A percentile compares a stretch with the other conserved stretches of the same genome.
Conservation (phyloP, 2,329 filamentous ascomycete species). For the Salinomyces thailandicus region DNA sequence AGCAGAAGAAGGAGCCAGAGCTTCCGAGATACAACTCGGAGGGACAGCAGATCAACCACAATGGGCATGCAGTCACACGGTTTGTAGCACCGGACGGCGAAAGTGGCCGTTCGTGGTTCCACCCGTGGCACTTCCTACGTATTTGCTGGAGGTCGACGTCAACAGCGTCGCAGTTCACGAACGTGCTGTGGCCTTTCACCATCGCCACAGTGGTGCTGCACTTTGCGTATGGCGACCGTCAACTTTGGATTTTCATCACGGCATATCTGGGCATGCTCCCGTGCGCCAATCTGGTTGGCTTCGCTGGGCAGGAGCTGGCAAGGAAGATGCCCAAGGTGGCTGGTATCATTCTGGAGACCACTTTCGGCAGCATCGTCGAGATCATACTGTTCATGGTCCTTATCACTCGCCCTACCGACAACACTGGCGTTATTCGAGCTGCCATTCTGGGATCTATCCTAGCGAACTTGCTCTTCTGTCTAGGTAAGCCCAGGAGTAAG, state of each 20-base stretch:
- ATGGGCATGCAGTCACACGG: slow-evolving; percentile 33
- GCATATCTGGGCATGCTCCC: slow-evolving; percentile 43
- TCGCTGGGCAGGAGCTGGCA: slow-evolving; percentile 60
- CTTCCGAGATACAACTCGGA: slow-evolving; percentile 18
- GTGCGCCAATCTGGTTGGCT: slow-evolving; percentile 41
- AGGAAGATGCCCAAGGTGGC: slow-evolving; percentile 65
- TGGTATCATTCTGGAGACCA: slow-evolving; percentile 45
- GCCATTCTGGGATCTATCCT: slow-evolving; percentile 75
- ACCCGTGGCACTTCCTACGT: slow-evolving; percentile 32
- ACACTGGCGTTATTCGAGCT: slow-evolving; percentile 57
- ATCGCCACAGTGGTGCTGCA: slow-evolving; percentile 37
- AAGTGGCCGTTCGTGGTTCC: slow-evolving; percentile 36
- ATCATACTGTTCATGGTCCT: slow-evolving; percentile 73
- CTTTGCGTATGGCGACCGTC: slow-evolving; percentile 32
- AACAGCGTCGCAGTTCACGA: slow-evolving; percentile 37
- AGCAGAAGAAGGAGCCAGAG: slow-evolving; percentile 4
- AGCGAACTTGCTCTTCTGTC: slow-evolving; percentile 68
- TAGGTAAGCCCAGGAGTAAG: too few species aligned
- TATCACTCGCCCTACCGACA: slow-evolving; percentile 31
- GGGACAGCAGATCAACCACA: slow-evolving; percentile 31
- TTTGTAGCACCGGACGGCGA: slow-evolving; percentile 38
- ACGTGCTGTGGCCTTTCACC: slow-evolving; percentile 42
- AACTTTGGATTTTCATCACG: slow-evolving; percentile 37
- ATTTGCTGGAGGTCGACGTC: slow-evolving; percentile 38
- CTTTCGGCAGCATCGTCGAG: slow-evolving; percentile 63